Percentiles rank a stretch among this genome's conserved stretches.
phyloP scores from a whole-genome alignment of 1,284 basidiomycete genomes.

The Hymenochaete sp. region DNA sequence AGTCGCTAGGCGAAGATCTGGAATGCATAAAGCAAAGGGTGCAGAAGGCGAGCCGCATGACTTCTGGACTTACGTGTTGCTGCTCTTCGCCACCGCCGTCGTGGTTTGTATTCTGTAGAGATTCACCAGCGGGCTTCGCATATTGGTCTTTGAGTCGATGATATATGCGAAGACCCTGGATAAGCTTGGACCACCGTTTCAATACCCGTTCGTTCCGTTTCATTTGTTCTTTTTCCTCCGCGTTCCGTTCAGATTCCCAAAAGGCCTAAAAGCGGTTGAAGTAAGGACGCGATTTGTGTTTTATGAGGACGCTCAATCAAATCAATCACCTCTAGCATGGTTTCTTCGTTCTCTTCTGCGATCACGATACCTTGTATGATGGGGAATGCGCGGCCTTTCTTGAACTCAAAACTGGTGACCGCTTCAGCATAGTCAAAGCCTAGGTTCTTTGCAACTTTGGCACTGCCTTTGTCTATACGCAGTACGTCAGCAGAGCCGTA shows the following conservation, averaged over 20 bases:
- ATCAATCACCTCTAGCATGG: slow-evolving; percentile 63
- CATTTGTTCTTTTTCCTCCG: slow-evolving; percentile 65
- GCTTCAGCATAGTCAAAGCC: slow-evolving; percentile 91
- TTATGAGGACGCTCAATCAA: background rate
- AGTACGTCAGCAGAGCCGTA: too few relatives aligned
- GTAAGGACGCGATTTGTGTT: background rate
- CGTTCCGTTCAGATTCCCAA: slow-evolving; percentile 71
- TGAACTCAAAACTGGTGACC: slow-evolving; percentile 94
- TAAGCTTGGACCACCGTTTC: slow-evolving; percentile 83
- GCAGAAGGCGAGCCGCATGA: background rate
- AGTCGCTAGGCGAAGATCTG: too few relatives aligned
- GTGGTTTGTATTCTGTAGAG: background rate
- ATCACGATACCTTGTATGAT: slow-evolving; percentile 84
- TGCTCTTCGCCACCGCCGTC: slow-evolving; percentile 10
- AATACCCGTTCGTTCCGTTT: slow-evolving; percentile 77
- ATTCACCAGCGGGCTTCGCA: slow-evolving; percentile 31
- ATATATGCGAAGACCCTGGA: slow-evolving; percentile 83
- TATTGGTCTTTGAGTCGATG: slow-evolving; percentile 80
- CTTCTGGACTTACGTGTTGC: background rate
- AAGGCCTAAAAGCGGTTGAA: slow-evolving; percentile 51
- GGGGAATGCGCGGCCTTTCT: slow-evolving; percentile 80
- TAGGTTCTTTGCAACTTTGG: slow-evolving; percentile 83
- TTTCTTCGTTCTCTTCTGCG: slow-evolving; percentile 69
- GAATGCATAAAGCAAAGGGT: background rate
- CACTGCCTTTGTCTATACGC: slow-evolving; percentile 71